A percentile compares a stretch with the other conserved stretches of the same genome.
These are phyloP conservation scores for Andrographis paniculata DNA, from an alignment of 305 asterid genomes.

Conservation along the genomic window DNA sequence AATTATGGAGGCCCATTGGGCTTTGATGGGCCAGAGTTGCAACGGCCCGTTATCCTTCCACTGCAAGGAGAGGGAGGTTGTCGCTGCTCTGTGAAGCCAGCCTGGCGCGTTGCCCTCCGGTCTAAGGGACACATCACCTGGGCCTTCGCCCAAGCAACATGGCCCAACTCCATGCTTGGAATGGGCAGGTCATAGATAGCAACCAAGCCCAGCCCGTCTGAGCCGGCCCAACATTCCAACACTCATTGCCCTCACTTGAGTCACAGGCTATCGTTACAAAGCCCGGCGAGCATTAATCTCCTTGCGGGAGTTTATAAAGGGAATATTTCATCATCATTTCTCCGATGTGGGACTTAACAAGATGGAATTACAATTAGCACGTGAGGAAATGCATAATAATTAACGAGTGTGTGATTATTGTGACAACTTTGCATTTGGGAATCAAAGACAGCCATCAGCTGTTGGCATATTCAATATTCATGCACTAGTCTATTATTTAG, in stretches of 20 bases:
- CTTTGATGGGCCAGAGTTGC: background rate
- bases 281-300: background rate
- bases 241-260: conserved; percentile 18
- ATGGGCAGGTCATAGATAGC: conserved; percentile 1
- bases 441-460: too few relatives aligned
- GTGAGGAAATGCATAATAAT: too few relatives aligned
- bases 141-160: conserved; percentile 8
- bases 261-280: conserved; percentile 14
- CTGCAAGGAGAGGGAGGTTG: conserved; percentile 10
- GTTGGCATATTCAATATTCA: too few relatives aligned
- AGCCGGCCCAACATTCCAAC: conserved; percentile 7
- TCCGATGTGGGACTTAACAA: too few relatives aligned
- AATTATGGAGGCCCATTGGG: too few relatives aligned
- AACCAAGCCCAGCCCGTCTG: background rate
- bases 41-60: conserved; percentile 24
- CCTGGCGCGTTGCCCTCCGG: conserved; percentile 15
- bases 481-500: too few relatives aligned
- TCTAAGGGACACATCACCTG: conserved; percentile 5
- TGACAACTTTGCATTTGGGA: too few relatives aligned
- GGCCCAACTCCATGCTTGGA: conserved; percentile 17
- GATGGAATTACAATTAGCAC: too few relatives aligned
- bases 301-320: too few relatives aligned
- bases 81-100: conserved; percentile 18
- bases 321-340: too few relatives aligned
- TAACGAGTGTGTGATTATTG: too few relatives aligned